Base-by-base conservation (phyloP, 2,329 filamentous ascomycete genomes). In the Periconia macrospinosa region DNA sequence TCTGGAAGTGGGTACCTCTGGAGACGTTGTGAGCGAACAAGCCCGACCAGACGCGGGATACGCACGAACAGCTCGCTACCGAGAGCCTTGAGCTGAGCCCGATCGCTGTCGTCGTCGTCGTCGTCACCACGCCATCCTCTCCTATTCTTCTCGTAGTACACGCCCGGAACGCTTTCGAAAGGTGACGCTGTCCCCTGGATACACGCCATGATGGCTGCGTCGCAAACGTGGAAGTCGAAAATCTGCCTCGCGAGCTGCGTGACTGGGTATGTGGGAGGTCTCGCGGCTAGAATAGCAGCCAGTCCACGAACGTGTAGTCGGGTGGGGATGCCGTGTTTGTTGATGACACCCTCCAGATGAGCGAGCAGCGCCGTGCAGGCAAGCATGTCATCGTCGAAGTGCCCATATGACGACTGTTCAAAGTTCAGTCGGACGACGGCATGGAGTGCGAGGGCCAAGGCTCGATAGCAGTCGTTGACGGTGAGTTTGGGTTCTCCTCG, bases 191-290 rank as follows among this genome's bases (percentile, higher is more conserved):
- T 50, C 2, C 55, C 58, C 43, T 56, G 55, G 15, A 60, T 52
- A 52, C 55, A 58, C 37, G 58, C 55, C 53, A 58, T 54, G 27
- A 58, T 45, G 40, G 58, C 53, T 40, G 58, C 52, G 48, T 58
- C 58, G 33, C 53, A 56, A 53, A 49, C 49, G 44, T 60, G 56
- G 43, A 60, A 60, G 44, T 60, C 53, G 43, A 60, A 49, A 14
- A 60, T 58, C 30, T 60, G 53, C 45, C 58, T 56, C 40, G 58
- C 58, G 55, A 60, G 53, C 40, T 49, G 48, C 27, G 58, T 53
- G 30, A 60, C 51, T 37, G 55, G 55, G 49, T 56, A 56, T 30
- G 41, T 53, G 45, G 45, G 40, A 35, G 53, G 40, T 43, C 58
- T 50, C 49, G 55, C 47, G n/a, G 51, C n/a, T 6, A 37, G 3